phyloP scores from a whole-genome alignment of 2,329 filamentous ascomycete species.

The Westerdykella aurantiaca region DNA sequence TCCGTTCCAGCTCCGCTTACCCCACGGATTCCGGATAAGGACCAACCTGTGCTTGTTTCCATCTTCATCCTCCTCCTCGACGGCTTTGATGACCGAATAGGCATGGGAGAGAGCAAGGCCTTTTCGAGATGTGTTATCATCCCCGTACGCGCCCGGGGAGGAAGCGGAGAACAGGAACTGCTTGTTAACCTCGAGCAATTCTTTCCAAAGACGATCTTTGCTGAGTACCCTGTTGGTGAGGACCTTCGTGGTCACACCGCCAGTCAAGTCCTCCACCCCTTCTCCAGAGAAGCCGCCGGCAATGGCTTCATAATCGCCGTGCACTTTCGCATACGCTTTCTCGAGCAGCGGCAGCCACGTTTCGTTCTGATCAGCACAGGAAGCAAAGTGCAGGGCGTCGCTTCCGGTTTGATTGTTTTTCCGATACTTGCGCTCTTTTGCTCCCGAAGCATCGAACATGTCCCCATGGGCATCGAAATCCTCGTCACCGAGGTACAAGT shows the following conservation, averaged over 20 bases:
- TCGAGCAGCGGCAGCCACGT: conserved; percentile 77
- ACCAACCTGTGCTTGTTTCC: conserved; percentile 48
- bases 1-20: conserved; percentile 45
- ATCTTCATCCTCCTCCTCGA: conserved; percentile 47
- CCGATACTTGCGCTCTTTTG: conserved; percentile 57
- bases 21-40: conserved; percentile 73
- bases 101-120: conserved; percentile 44
- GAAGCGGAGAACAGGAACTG: conserved; percentile 68
- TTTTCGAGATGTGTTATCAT: conserved; percentile 52
- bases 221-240: conserved; percentile 65
- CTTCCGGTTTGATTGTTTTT: conserved; percentile 68
- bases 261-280: conserved; percentile 54
- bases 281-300: conserved; percentile 63
- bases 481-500: conserved; percentile 70
- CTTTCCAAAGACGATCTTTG: conserved; percentile 76
- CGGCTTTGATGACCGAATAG: conserved; percentile 52
- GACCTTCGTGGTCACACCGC: conserved; percentile 64
- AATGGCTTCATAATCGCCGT: conserved; percentile 72
- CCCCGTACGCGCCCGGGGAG: conserved; percentile 50
- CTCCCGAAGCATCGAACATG: conserved; percentile 56
- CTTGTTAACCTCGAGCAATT: conserved; percentile 71
- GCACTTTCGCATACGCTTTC: conserved; percentile 79
- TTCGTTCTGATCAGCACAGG: conserved; percentile 68
- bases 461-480: conserved; percentile 69
- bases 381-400: conserved; percentile 70